These are phyloP conservation scores for Volvox africanus DNA, from an alignment of 139 green algal genomes.

Conservation along the genomic window DNA sequence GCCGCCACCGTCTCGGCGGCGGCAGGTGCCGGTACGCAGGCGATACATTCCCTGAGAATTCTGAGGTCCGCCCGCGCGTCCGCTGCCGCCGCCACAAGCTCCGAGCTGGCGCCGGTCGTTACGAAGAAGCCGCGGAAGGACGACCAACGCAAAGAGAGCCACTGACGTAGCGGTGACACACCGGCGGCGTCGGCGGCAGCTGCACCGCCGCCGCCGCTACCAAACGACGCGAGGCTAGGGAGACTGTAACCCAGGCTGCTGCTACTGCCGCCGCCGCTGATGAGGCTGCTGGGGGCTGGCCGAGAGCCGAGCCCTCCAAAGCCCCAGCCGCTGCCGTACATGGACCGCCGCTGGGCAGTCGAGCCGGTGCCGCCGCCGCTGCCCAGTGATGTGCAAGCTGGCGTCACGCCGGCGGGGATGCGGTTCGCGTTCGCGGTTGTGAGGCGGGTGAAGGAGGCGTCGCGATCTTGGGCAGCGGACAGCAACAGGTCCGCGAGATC, in stretches of 20 bases:
- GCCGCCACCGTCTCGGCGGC: neutral
- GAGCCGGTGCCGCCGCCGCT: neutral
- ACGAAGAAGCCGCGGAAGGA: neutral
- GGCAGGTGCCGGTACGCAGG: neutral
- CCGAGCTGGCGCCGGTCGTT: neutral
- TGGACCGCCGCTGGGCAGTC: neutral
- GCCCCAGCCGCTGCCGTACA: no score
- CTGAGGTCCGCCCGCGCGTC: conserved; percentile 12
- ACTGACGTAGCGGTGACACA: neutral
- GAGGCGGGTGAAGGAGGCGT: conserved; percentile 27
- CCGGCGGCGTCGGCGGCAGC: neutral
- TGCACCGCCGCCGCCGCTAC: neutral
- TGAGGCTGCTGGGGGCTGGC: neutral
- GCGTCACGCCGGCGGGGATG: neutral
- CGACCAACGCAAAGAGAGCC: neutral
- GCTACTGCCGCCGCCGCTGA: neutral
- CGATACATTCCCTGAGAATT: neutral
- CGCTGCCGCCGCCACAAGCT: conserved; percentile 34
- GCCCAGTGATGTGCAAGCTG: neutral
- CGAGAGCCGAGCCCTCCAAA: neutral
- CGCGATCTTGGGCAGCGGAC: neutral
- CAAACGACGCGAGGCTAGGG: neutral
- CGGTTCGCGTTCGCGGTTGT: neutral
- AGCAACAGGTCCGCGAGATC: conserved; percentile 46
- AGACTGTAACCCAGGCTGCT: conserved; percentile 10